Evolutionary conservation across 257 asterid species (phyloP).

Genomic region (Lavandula angustifolia): DNA sequence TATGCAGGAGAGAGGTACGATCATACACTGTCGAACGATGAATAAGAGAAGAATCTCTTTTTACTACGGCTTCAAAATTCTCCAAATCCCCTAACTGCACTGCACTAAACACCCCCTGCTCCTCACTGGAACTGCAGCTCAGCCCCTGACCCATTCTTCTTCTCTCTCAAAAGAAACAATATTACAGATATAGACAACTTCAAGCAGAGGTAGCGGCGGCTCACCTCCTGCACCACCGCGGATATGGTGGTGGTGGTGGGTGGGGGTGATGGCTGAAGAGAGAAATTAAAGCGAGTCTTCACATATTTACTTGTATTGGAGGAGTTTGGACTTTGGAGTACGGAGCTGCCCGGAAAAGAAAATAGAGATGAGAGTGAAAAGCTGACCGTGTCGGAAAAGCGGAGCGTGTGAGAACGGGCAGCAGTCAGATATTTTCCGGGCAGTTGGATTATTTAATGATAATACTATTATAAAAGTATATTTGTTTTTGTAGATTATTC

Average conservation of each 20-base stretch:
- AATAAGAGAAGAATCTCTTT: conserved; percentile 50
- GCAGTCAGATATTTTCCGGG: conserved; percentile 68
- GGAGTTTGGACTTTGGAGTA: conserved; percentile 24
- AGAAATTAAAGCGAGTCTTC: conserved; percentile 26
- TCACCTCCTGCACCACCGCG: conserved; percentile 57
- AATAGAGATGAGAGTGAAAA: conserved; percentile 39
- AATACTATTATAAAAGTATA: not conserved
- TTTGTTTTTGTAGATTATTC: conserved; percentile 22
- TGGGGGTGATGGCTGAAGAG: conserved; percentile 40
- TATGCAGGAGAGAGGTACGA: conserved; percentile 79
- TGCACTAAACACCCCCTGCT: conserved; percentile 67
- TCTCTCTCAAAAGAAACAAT: not conserved
- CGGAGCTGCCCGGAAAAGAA: conserved; percentile 57
- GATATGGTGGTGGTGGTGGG: conserved; percentile 33
- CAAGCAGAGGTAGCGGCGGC: conserved; percentile 20
- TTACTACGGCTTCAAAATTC: conserved; percentile 48
- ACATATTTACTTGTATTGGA: conserved; percentile 30
- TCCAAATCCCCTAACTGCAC: conserved; percentile 76
- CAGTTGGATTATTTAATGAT: conserved; percentile 41
- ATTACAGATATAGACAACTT: not conserved
- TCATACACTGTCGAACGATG: conserved; percentile 59
- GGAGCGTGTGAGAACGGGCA: conserved; percentile 55
- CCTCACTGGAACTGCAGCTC: conserved; percentile 74
- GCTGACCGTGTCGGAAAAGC: conserved; percentile 46
- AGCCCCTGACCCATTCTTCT: conserved; percentile 85